Percentiles rank a stretch among this genome's conserved stretches.
Evolutionary conservation across 768 basidiomycete genomes (phyloP).

Genomic region (Pleurotus platypus): DNA sequence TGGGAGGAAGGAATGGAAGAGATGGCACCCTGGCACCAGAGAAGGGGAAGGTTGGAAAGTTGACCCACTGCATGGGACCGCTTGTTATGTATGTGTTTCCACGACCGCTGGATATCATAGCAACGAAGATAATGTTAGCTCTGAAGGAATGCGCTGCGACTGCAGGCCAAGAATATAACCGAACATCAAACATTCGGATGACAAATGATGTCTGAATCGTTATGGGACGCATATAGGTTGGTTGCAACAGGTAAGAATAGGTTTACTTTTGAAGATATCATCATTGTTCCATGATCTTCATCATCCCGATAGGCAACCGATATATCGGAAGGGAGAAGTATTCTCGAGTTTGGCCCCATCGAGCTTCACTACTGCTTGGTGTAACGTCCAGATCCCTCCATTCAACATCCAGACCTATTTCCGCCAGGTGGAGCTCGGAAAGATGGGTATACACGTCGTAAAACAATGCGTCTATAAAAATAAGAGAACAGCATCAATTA

Average conservation of each 20-base stretch:
- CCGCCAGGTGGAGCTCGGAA: conserved; percentile 80
- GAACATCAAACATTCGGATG: too few relatives aligned
- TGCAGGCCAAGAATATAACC: too few relatives aligned
- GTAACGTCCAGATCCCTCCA: conserved; percentile 82
- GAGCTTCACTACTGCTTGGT: conserved; percentile 38
- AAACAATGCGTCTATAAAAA: conserved; percentile 68
- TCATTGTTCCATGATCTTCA: conserved; percentile 15
- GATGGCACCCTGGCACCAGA: conserved; percentile 11
- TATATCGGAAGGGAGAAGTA: conserved; percentile 81
- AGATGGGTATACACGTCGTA: conserved; percentile 90
- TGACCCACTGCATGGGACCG: neutral
- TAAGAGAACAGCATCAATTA: conserved; percentile 7
- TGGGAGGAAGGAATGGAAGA: conserved; percentile 11
- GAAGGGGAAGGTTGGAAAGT: conserved; percentile 8
- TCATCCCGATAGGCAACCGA: conserved; percentile 53
- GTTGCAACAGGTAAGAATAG: neutral
- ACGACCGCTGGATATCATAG: neutral
- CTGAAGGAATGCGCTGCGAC: neutral
- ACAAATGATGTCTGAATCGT: neutral
- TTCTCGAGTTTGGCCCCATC: conserved; percentile 74
- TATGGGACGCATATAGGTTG: neutral
- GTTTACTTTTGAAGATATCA: neutral
- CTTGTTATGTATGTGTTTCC: neutral
- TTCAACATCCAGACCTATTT: conserved; percentile 70
- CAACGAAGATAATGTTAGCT: neutral